Conservation (phyloP, 768 basidiomycete species). For the Pleurotus pulmonarius region DNA sequence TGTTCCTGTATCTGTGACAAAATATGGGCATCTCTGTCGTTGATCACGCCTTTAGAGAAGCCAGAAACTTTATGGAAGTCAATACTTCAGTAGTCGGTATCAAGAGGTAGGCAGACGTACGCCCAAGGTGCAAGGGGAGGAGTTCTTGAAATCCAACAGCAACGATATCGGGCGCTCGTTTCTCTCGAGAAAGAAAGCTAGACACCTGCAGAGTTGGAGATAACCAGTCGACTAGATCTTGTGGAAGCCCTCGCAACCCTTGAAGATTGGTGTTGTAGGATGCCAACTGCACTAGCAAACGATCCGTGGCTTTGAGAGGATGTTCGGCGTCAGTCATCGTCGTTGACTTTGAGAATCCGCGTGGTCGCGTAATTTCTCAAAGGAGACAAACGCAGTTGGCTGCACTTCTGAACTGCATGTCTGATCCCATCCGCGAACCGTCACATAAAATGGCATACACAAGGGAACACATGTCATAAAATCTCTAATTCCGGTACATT, state of each 20-base stretch:
- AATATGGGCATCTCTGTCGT: slow-evolving; percentile 68
- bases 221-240: slow-evolving; percentile 92
- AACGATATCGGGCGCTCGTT: slow-evolving; percentile 76
- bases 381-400: too few relatives aligned
- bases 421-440: too few relatives aligned
- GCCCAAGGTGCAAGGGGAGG: slow-evolving; percentile 81
- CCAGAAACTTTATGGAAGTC: slow-evolving; percentile 60
- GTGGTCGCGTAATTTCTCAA: too few relatives aligned
- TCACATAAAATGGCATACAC: too few relatives aligned
- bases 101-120: slow-evolving; percentile 43
- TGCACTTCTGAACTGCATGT: too few relatives aligned
- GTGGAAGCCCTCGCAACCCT: slow-evolving; percentile 66
- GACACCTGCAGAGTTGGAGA: slow-evolving; percentile 78
- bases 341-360: background rate
- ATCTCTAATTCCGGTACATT: too few relatives aligned
- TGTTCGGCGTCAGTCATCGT: background rate
- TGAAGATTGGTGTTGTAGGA: slow-evolving; percentile 93
- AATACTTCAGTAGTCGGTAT: slow-evolving; percentile 6
- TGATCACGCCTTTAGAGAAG: slow-evolving; percentile 64
- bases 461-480: too few relatives aligned
- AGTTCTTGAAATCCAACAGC: slow-evolving; percentile 95
- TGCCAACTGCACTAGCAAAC: slow-evolving; percentile 71
- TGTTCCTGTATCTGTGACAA: slow-evolving; percentile 69
- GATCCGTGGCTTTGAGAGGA: slow-evolving; percentile 16
- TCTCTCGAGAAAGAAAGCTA: slow-evolving; percentile 58